Evolutionary conservation across 1,284 basidiomycete species (phyloP), one percentile per base, ranked within the genome.

Genomic region (Pseudomicrostroma phylloplanum): DNA sequence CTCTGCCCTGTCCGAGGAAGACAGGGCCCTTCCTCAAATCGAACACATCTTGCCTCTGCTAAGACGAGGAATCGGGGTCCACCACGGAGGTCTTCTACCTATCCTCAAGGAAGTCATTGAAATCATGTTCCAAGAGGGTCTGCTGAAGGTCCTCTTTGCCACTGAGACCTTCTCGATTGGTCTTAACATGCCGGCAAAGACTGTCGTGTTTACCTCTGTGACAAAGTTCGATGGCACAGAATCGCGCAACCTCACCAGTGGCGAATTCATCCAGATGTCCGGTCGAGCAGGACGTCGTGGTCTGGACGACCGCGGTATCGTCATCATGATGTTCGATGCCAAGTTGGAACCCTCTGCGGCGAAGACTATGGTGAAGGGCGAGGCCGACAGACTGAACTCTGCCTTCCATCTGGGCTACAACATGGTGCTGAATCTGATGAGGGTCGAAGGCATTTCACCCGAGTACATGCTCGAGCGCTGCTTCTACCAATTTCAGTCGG

Each of bases 321-420:
- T 99, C 67, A 97, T 99, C 76, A 92, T 99, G 92, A 98, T 99
- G 96, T 91, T 90, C 79, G 94, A 98, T 80, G 92, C 96, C 82
- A 96, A 96, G 82, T 84, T 99, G 57, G 96, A 98, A 76, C 93
- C 96, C 0, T 80, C 86, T 1, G 86, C 88, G 0, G 94, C 96
- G 55, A 98, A 96, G 83, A 86, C 85, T 60, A 98, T 99, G 96
- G 90, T 98, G 80, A 97, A 97, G 81, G 96, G 96, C 57, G 90
- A 96, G 82, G 93, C 96, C 6, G 96, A 98, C 80, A 85, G 94
- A 46, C 83, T 99, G 64, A 92, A 99, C 81, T 97, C 93, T 19
- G 96, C 96, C 3, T 99, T 99, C 83, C 93, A 97, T 81, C 83
- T 99, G 8, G 94, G 96, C 12, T 99, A 99, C 82, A 99, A 99